These are phyloP conservation scores for Porcisia hertigi DNA, from an alignment of 208 protist genomes.

Conservation along the genomic window DNA sequence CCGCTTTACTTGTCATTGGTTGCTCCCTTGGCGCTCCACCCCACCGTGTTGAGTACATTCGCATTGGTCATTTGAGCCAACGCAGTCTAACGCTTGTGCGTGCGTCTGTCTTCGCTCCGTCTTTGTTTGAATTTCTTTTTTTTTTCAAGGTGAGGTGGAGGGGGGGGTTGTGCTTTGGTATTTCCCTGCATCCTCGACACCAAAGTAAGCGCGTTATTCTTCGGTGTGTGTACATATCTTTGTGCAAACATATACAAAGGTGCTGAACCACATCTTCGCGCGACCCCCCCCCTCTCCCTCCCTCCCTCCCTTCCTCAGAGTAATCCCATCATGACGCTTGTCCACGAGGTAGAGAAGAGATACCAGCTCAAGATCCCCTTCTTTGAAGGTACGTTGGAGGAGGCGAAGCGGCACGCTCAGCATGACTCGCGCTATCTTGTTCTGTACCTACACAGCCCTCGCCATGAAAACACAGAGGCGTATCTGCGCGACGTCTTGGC, in stretches of 20 bases:
- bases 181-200: no score
- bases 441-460: constrained; percentile 81
- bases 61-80: background rate
- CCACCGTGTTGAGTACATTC: background rate
- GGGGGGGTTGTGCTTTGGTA: no score
- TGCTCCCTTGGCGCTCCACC: background rate
- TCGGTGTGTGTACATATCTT: background rate
- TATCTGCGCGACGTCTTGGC: constrained; percentile 70
- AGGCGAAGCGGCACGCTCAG: constrained; percentile 55
- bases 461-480: constrained; percentile 60
- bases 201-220: no score
- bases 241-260: background rate
- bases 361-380: constrained; percentile 60
- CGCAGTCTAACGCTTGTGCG: background rate
- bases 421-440: constrained; percentile 54
- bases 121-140: background rate
- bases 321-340: constrained; percentile 15
- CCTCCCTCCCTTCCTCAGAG: background rate
- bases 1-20: background rate
- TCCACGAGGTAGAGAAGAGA: constrained; percentile 28
- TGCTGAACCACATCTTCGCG: background rate
- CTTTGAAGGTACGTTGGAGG: constrained; percentile 58
- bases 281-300: background rate
- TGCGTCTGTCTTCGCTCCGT: background rate
- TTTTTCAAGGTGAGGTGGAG: background rate